Percentiles rank a stretch among this genome's conserved stretches.
These are phyloP conservation scores for Thalassiosira exigua DNA, from an alignment of 352 stramenopile species.

Conservation along the genomic window DNA sequence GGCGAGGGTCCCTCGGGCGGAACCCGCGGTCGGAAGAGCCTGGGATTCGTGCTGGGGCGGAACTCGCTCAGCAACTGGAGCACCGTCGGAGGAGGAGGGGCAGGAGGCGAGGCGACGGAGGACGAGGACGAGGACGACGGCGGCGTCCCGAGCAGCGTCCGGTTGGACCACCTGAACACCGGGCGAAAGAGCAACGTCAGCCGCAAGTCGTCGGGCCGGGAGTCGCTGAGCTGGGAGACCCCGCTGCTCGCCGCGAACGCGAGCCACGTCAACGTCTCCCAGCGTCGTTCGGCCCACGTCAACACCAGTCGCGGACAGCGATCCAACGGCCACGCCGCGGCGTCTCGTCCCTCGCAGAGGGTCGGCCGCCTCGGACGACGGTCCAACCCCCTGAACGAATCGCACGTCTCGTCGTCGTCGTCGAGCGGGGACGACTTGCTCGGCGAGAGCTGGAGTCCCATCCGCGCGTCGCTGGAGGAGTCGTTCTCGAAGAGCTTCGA, in stretches of 20 bases:
- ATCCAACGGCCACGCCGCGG: not conserved
- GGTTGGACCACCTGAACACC: constrained; percentile 31
- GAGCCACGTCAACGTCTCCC: constrained; percentile 32
- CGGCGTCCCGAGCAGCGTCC: constrained; percentile 27
- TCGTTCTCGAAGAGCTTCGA: constrained; percentile 24
- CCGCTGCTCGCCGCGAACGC: constrained; percentile 20
- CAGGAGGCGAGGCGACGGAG: not conserved
- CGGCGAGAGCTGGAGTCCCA: constrained; percentile 52
- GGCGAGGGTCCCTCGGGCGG: constrained; percentile 9
- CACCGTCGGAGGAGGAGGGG: constrained; percentile 14
- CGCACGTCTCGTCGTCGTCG: constrained; percentile 57
- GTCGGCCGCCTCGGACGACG: not conserved
- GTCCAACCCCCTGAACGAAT: constrained; percentile 39
- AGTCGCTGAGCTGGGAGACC: constrained; percentile 27
- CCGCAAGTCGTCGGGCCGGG: constrained; percentile 6
- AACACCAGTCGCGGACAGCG: constrained; percentile 20
- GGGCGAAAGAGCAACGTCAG: constrained; percentile 42
- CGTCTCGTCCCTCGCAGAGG: constrained; percentile 9
- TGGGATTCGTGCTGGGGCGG: constrained; percentile 42
- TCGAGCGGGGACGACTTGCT: constrained; percentile 19
- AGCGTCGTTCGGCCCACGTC: constrained; percentile 36
- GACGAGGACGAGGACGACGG: constrained; percentile 5
- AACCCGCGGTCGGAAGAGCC: constrained; percentile 36
- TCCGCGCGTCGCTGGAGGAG: constrained; percentile 54
- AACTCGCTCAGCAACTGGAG: constrained; percentile 51